phyloP scores from a whole-genome alignment of 176 grass and related monocot genomes.

The Zizania latifolia region DNA sequence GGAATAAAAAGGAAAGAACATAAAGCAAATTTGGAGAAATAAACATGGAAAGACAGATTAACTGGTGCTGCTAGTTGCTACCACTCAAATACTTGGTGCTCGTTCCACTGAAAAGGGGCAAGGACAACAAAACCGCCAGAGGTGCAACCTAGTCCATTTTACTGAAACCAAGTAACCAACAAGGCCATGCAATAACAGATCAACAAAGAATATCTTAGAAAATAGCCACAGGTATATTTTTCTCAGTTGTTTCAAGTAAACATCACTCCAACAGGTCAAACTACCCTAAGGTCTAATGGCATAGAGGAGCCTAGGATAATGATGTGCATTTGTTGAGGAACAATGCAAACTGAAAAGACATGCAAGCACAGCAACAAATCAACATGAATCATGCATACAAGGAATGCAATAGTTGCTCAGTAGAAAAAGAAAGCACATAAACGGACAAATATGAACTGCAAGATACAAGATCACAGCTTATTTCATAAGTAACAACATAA shows the following conservation, averaged over 20 bases:
- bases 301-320: neutral
- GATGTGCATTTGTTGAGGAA: neutral
- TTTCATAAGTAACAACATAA: neutral
- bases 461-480: constrained; percentile 4
- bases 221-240: neutral
- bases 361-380: neutral
- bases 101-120: neutral
- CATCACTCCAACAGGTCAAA: constrained; percentile 4
- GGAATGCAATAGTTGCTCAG: neutral
- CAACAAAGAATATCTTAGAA: neutral
- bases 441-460: neutral
- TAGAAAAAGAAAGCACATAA: neutral
- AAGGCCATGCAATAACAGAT: neutral
- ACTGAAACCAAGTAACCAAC: neutral
- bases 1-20: neutral
- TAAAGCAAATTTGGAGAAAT: neutral
- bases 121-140: neutral
- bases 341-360: neutral
- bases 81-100: neutral
- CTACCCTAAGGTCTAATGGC: neutral
- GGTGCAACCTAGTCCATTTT: neutral
- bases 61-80: neutral
- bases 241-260: neutral
- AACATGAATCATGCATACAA: neutral
- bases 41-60: neutral